Conservation (phyloP, 2,329 filamentous ascomycete species). For the Colletotrichum siamense region DNA sequence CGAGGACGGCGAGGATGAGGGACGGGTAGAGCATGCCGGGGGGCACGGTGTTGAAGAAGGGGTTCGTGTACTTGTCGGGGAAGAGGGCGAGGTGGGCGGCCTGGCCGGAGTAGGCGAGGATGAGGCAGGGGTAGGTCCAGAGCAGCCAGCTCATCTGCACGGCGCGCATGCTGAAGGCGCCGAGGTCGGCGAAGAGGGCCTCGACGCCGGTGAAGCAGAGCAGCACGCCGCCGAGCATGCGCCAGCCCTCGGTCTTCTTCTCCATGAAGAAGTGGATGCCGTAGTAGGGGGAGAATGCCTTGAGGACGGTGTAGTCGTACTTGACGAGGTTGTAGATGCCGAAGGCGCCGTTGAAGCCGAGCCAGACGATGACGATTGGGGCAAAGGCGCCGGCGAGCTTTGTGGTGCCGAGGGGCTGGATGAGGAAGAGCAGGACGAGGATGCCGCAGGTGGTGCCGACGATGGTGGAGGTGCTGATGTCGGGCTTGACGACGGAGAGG, state of each 20-base stretch:
- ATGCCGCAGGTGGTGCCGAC: conserved; percentile 70
- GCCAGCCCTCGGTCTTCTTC: conserved; percentile 67
- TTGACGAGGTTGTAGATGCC: conserved; percentile 67
- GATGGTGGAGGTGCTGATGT: conserved; percentile 61
- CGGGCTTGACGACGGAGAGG: conserved; percentile 60
- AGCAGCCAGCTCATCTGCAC: conserved; percentile 77
- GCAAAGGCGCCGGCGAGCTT: conserved; percentile 67
- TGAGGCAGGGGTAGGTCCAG: conserved; percentile 70
- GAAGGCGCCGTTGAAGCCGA: conserved; percentile 65
- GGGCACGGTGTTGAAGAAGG: conserved; percentile 75
- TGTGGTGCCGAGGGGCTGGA: conserved; percentile 70
- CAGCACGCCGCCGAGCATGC: conserved; percentile 71
- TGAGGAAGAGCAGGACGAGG: conserved; percentile 64
- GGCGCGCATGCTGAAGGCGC: conserved; percentile 73
- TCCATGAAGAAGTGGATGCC: conserved; percentile 66
- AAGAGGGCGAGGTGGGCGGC: conserved; percentile 70
- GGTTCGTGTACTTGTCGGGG: conserved; percentile 67
- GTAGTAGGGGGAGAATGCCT: conserved; percentile 63
- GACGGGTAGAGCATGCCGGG: conserved; percentile 72
- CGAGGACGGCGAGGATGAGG: conserved; percentile 71
- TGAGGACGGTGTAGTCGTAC: conserved; percentile 59
- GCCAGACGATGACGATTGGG: conserved; percentile 71
- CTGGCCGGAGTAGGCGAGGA: conserved; percentile 74
- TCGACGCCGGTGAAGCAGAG: conserved; percentile 82
- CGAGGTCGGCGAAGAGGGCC: conserved; percentile 78